Evolutionary conservation across 768 basidiomycete species (phyloP), one percentile per base, ranked within the genome.

Genomic region (Paxillus involutus): DNA sequence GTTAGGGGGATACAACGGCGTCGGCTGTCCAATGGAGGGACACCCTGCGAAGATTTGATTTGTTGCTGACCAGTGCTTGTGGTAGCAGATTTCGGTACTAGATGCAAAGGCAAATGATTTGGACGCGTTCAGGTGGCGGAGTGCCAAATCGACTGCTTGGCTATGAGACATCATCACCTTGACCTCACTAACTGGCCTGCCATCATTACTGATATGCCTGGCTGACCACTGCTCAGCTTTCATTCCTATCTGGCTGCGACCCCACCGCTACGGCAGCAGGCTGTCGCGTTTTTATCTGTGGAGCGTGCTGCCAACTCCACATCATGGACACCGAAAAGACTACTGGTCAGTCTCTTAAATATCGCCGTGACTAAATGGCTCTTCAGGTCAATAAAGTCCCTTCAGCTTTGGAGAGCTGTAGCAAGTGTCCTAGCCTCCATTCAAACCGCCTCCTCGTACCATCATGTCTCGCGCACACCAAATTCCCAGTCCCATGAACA

Each of bases 181-280:
- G 65, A 67, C 64, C 56, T 65, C 58, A 64, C 58, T 19, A 42
- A 48, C 55, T 55, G 50, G 63, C 63, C 49, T 65, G 26, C 35
- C 67, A 65, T 60, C 52, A 49, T 52, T 55, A 57, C 65, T 60
- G 56, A 67, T 68, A 48, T 44, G 24, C 51, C 39, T 49, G 26
- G 17, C 33, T 35, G 46, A 47, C 45, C 32, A 35, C 39, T 16
- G 17, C 14, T n/a, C 16, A 40, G 39, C 39, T 35, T 47, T 47
- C 46, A 47, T 47, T 47, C 45, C 19, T 52, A 36, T 7, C 11
- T 37, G 16, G 24, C 44, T 54, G 47, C 52, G 47, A 57, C 60
- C 60, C 70, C 59, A 64, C 64, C 62, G 60, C 66, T 71, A 67
- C 61, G 69, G 59, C 66, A 59, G 67, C 69, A 63, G 71, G 71